Evolutionary conservation across 768 basidiomycete species (phyloP), one percentile per base, ranked within the genome.

Genomic region (Panaeolus papilionaceus): DNA sequence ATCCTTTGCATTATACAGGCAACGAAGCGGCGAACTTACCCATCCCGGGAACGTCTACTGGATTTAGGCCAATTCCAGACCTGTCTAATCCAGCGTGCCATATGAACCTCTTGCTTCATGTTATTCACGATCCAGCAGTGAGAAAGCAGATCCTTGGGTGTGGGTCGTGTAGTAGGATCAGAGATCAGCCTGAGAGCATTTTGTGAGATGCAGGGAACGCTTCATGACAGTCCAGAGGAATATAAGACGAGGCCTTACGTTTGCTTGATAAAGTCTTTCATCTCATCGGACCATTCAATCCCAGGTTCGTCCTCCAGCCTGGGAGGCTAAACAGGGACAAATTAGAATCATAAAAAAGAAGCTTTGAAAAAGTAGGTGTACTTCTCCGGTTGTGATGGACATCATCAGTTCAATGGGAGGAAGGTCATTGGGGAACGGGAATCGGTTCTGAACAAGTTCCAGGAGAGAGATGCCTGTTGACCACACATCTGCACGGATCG

Each of bases 401-500:
- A 94, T 91, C 82, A 98, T 89, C 64, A 98, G 83, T 75, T 98
- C 97, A 77, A 99, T 97, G n/a, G 94, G 90, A 5, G 94, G 90
- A 37, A 98, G 84, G 75, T 98, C 95, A 42, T 86, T 89, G 2
- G 96, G 93, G 82, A 98, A 99, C 10, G 98, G 98, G 84, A 98
- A 98, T 47, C 92, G 89, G 73, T 97, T 98, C 74, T 94, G 88
- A 5, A 96, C 93, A 26, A 99, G 88, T 79, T 99, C 98, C 71
- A 99, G 86, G 39, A 99, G 85, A 0, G 96, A 93, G 54, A 99
- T 92, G 26, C 97, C 98, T 14, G 95, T 92, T 0, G 96, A 98
- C 98, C 98, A 99, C 26, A 99, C 96, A 76, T 99, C 96, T 42
- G 96, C 94, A 66, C 94, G 90, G 74, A 98, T 97, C 38, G 94